phyloP scores from a whole-genome alignment of 805 yeast species.

The Wilhelminamyces savonicus region DNA sequence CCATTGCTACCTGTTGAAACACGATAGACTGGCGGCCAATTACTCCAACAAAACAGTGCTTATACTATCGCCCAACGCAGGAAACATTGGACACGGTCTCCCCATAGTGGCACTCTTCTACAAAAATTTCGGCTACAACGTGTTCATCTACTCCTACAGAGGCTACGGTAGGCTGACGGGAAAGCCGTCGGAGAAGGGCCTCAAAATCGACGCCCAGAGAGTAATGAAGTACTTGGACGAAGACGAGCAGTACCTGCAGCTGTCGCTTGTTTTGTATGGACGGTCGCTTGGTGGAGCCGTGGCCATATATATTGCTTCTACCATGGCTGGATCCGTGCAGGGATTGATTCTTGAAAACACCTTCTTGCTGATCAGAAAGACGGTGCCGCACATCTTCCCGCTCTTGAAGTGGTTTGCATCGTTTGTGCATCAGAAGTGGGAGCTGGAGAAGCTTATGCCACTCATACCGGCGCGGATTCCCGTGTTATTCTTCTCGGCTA shows the following conservation, averaged over 20 bases:
- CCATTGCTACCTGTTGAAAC: conserved; percentile 57
- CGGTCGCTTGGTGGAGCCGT: conserved; percentile 95
- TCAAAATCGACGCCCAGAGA: conserved; percentile 76
- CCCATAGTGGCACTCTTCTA: conserved; percentile 74
- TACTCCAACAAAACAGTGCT: conserved; percentile 64
- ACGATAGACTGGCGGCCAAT: conserved; percentile 29
- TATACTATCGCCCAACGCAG: conserved; percentile 88
- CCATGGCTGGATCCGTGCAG: conserved; percentile 41
- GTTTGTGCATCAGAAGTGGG: conserved; percentile 80
- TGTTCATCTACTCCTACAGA: conserved; percentile 79
- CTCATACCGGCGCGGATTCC: conserved; percentile 52
- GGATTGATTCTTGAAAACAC: conserved; percentile 84
- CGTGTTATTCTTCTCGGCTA: conserved; percentile 64
- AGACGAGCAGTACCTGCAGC: conserved; percentile 46
- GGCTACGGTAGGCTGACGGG: conserved; percentile 89
- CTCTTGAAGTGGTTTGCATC: conserved; percentile 45
- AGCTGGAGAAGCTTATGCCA: conserved; percentile 57
- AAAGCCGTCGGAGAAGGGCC: conserved; percentile 64
- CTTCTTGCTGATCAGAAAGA: conserved; percentile 67
- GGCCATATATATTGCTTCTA: conserved; percentile 72
- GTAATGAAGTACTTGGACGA: conserved; percentile 53
- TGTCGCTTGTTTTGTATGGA: conserved; percentile 69
- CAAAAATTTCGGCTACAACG: conserved; percentile 60
- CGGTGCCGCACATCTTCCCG: conserved; percentile 71
- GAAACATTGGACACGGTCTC: conserved; percentile 86